A percentile compares a stretch with the other conserved stretches of the same genome.
These are phyloP conservation scores for Nicotiana rustica DNA, from an alignment of 305 asterid genomes.

Conservation along the genomic window DNA sequence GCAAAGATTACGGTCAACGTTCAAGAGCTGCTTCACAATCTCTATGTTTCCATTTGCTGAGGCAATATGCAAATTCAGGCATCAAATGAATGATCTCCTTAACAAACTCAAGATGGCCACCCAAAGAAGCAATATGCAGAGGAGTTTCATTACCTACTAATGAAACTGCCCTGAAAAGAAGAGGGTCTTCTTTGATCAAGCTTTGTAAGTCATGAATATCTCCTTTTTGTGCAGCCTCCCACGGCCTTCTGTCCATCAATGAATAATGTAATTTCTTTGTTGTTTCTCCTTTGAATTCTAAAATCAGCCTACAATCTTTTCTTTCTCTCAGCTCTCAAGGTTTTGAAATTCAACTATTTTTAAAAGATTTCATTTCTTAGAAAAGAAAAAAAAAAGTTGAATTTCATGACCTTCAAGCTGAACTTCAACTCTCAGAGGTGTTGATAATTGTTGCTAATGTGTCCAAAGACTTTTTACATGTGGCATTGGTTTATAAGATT, in stretches of 20 bases:
- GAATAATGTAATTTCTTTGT: not conserved
- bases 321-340: not conserved
- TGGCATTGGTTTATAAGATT: no score
- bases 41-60: conserved; percentile 57
- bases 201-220: conserved; percentile 47
- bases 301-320: not conserved
- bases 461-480: no score
- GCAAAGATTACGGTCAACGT: conserved; percentile 47
- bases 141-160: conserved; percentile 46
- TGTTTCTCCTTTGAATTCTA: not conserved
- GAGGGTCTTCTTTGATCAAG: conserved; percentile 47
- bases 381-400: not conserved
- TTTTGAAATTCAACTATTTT: no score
- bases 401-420: not conserved
- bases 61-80: conserved; percentile 57
- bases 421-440: not conserved
- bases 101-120: conserved; percentile 50
- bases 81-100: conserved; percentile 38
- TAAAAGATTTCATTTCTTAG: not conserved
- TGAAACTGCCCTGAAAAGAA: conserved; percentile 35
- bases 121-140: conserved; percentile 56
- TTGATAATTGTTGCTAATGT: no score
- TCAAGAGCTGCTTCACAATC: conserved; percentile 55
- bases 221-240: conserved; percentile 55
- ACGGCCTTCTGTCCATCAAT: conserved; percentile 50